A percentile compares a stretch with the other conserved stretches of the same genome.
phyloP scores from a whole-genome alignment of 2,329 filamentous ascomycete species.

The Neurospora crassa region DNA sequence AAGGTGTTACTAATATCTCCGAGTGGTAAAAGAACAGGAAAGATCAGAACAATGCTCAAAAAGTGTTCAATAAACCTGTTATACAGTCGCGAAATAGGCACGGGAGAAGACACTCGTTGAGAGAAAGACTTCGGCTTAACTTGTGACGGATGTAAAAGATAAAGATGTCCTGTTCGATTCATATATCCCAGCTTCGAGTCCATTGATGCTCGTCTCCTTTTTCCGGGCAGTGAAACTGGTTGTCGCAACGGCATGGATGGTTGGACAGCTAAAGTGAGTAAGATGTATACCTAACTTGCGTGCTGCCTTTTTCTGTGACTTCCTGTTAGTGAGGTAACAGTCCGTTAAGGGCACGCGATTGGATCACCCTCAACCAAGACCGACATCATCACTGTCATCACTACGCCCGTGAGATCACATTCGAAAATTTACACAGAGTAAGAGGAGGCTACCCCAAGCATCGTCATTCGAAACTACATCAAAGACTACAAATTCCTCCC shows the following conservation, averaged over 20 bases:
- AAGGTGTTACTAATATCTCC: accelerated
- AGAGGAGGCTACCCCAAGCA: background rate
- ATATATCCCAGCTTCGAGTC: too few species aligned
- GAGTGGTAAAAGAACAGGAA: background rate
- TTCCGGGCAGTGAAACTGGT: background rate
- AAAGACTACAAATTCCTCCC: background rate
- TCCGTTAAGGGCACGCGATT: background rate
- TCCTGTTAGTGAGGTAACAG: background rate
- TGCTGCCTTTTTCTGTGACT: background rate
- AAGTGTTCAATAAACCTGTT: too few species aligned
- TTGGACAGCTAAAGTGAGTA: background rate
- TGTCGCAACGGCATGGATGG: background rate
- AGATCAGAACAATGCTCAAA: background rate
- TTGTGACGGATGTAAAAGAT: too few species aligned
- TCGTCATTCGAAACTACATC: background rate
- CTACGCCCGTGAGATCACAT: background rate
- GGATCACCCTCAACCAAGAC: background rate
- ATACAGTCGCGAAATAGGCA: too few species aligned
- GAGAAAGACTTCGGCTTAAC: too few species aligned
- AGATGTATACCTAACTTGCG: background rate
- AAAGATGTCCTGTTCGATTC: too few species aligned
- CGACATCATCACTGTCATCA: background rate
- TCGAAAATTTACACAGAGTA: background rate
- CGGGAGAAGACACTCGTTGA: too few species aligned
- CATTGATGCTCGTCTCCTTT: too few species aligned